Evolutionary conservation across 352 stramenopile species (phyloP), one percentile per base, ranked within the genome.

Genomic region (Phytopythium oedochilum): DNA sequence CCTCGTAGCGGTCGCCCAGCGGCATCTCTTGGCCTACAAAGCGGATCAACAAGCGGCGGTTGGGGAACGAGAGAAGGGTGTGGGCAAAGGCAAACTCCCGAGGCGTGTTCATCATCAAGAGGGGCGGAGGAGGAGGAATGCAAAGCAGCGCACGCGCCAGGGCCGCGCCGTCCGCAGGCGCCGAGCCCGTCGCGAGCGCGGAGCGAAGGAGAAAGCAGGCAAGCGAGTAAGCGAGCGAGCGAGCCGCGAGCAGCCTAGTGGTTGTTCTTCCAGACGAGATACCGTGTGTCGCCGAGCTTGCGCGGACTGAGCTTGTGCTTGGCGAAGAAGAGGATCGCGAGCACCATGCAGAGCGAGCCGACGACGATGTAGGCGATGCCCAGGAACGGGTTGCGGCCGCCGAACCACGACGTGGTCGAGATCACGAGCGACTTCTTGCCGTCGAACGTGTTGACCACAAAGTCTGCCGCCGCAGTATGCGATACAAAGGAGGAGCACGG

Each of bases 371-470:
- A 99, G 25, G 89, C 89, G 55, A 96, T 91, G 48, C 96, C 96
- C 10, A 99, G 75, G 77, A 98, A 98, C 48, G 86, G 68, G 76
- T 99, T 99, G 57, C 97, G 96, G 39, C 96, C 96, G 59, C 97
- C 97, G 65, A 99, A 98, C 72, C 88, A 97, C 46, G 88, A 97
- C 22, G 83, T 98, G 26, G 95, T 99, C 40, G 88, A 96, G 29
- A 99, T 86, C 48, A 99, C 93, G 28, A 99, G 73, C 39, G 86
- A 88, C 72, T 99, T 99, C 49, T 90, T 97, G 53, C 97, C 97
- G 38, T 94, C 72, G 64, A 98, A 98, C 45, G 85, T 93, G 64
- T 82, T 82, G 11, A 99, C 97, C 34, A 97, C 78, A 59, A 98
- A 99, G 81, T 99, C 81, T 98, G 42, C n/a, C n/a, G 38, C 40